Conservation (phyloP, 306 rosid genomes). For the Nissolia schottii region DNA sequence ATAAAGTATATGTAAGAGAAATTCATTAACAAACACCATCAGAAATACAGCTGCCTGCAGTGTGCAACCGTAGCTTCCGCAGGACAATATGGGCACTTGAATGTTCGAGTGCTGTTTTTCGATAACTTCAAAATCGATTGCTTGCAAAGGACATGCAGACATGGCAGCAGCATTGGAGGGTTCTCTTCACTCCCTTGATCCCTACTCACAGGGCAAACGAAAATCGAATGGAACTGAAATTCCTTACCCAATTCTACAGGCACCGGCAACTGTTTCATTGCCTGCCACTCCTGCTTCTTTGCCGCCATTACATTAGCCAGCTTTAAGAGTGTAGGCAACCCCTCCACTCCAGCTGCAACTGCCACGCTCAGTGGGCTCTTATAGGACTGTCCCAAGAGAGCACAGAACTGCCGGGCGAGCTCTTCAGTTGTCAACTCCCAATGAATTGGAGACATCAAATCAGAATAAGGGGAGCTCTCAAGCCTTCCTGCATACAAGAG, state of each 20-base stretch:
- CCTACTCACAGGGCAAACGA: constrained; percentile 88
- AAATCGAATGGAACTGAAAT: constrained; percentile 83
- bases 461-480: constrained; percentile 63
- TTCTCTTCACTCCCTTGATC: constrained; percentile 82
- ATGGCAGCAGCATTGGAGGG: constrained; percentile 83
- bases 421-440: constrained; percentile 76
- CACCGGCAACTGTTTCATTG: constrained; percentile 74
- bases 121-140: constrained; percentile 74
- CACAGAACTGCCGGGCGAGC: constrained; percentile 60
- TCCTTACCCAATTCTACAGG: constrained; percentile 79
- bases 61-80: constrained; percentile 54
- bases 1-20: constrained; percentile 9
- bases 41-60: constrained; percentile 66
- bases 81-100: constrained; percentile 86
- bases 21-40: constrained; percentile 21
- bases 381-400: constrained; percentile 58
- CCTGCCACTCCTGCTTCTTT: constrained; percentile 86
- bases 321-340: constrained; percentile 75
- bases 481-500: constrained; percentile 65
- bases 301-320: constrained; percentile 80
- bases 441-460: constrained; percentile 48
- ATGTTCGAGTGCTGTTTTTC: constrained; percentile 60
- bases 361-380: constrained; percentile 63
- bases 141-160: constrained; percentile 85
- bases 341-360: constrained; percentile 76